These are phyloP conservation scores for Sanguinoderma infundibulare DNA, from an alignment of 1,284 basidiomycete species.

Conservation along the genomic window DNA sequence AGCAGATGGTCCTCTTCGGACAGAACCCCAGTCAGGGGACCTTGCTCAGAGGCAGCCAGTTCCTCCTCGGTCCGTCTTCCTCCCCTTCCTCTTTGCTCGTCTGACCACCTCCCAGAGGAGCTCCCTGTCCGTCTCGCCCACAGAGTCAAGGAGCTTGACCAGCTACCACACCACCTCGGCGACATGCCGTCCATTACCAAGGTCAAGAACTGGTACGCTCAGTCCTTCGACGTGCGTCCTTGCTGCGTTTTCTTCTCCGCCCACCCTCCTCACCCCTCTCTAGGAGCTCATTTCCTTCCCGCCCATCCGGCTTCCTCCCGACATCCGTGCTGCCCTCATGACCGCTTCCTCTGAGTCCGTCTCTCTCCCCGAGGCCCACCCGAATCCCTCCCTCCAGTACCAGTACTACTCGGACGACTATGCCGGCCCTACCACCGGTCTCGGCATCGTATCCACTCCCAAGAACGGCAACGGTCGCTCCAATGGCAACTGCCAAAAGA, in stretches of 20 bases:
- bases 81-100: not conserved
- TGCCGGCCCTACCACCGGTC: slow-evolving; percentile 23
- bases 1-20: slow-evolving; percentile 91
- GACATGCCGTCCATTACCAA: slow-evolving; percentile 94
- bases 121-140: slow-evolving; percentile 95
- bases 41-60: slow-evolving; percentile 84
- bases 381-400: slow-evolving; percentile 67
- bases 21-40: slow-evolving; percentile 90
- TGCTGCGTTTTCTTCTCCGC: slow-evolving; percentile 2
- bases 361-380: slow-evolving; percentile 65
- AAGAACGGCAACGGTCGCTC: slow-evolving; percentile 37
- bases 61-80: slow-evolving; percentile 65
- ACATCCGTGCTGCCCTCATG: slow-evolving; percentile 73
- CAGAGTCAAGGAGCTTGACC: slow-evolving; percentile 95
- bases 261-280: not conserved
- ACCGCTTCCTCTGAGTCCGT: slow-evolving; percentile 47
- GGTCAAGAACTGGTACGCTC: slow-evolving; percentile 99
- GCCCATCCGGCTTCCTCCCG: slow-evolving; percentile 67
- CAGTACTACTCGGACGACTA: slow-evolving; percentile 42
- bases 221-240: slow-evolving; percentile 91
- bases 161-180: slow-evolving; percentile 90
- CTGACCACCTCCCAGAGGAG: slow-evolving; percentile 61
- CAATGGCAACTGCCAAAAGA: slow-evolving; percentile 54
- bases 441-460: slow-evolving; percentile 25
- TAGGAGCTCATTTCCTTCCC: slow-evolving; percentile 91